Conservation (phyloP, 106 monocot genomes). For the Dendrobium chrysotoxum region DNA sequence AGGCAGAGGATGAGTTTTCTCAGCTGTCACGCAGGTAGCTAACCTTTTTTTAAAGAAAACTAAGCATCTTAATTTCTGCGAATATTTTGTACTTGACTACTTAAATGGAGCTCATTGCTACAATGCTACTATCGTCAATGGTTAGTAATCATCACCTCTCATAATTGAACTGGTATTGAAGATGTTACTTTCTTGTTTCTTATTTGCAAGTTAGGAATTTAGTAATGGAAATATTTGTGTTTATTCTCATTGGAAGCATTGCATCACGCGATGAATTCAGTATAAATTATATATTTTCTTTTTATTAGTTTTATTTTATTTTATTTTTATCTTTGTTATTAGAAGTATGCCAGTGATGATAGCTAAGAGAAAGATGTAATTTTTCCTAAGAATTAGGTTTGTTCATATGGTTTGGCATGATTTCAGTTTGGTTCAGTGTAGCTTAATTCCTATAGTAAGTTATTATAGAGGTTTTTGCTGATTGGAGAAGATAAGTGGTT, state of each 20-base stretch:
- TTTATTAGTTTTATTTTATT: not conserved
- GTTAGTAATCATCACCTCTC: not conserved
- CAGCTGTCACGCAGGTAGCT: slow-evolving; percentile 75
- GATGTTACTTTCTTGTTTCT: not conserved
- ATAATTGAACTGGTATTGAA: not conserved
- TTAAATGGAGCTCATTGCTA: not conserved
- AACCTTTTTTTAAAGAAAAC: not conserved
- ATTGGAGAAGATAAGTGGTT: no score
- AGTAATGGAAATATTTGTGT: not conserved
- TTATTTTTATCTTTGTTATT: not conserved
- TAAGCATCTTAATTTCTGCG: not conserved
- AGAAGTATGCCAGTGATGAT: not conserved
- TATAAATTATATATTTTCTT: not conserved
- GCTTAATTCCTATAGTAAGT: not conserved
- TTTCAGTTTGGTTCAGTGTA: not conserved
- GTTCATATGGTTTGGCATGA: not conserved
- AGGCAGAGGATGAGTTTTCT: slow-evolving; percentile 72
- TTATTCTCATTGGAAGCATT: not conserved
- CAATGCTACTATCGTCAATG: not conserved
- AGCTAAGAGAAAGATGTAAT: not conserved
- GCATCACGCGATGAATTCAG: not conserved
- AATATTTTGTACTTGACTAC: not conserved
- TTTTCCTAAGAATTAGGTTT: not conserved
- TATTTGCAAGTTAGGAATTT: not conserved
- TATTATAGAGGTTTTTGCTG: not conserved